Base-by-base conservation (phyloP, 768 basidiomycete genomes). In the Boletus vermiculosoides region DNA sequence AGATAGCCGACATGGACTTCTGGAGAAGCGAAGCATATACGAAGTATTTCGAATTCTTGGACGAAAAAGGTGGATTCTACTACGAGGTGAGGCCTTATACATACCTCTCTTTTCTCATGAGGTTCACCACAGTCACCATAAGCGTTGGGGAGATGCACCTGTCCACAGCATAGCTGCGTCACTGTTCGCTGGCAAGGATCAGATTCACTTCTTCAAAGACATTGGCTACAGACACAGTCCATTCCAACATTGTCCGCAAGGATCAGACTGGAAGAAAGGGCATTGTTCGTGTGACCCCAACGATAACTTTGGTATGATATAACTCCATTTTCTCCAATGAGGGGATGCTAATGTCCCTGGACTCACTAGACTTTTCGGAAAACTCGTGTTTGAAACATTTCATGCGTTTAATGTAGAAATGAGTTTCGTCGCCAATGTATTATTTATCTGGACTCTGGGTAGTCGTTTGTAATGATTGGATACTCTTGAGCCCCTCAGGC, bases 101-200 rank as follows among this genome's bases (percentile, higher is more conserved):
- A 6, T 12, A 0, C 2, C 12, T 23, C 18, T 13, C 46, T 28
- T 53, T 33, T 13, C n/a, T 42, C 16, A 16, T 20, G 34, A 34
- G 11, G n/a, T 20, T 71, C 50, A 58, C 41, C 20, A n/a, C 44
- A 28, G 37, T 44, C 23, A 1, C 9, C 15, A 22, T 47, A 60
- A 92, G 83, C 85, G 92, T 34, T 94, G 93, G 93, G 96, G 96
- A 49, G 95, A 97, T 74, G 96, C 96, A n/a, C 85, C 85, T 11
- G 84, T 94, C 9, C 92, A 94, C 67, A 90, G 87, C 52, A 94
- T 98, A 56, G 96, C 90, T 36, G 94, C 89, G 1, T 88, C 95
- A 0, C 77, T 98, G 10, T 91, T 98, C 62, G 88, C 92, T 0
- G 81, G 80, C 69, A 94, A 91, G 69, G 88, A 92, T 18, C 90